phyloP scores from a whole-genome alignment of 2,329 filamentous ascomycete species.

The Cladophialophora psammophila region DNA sequence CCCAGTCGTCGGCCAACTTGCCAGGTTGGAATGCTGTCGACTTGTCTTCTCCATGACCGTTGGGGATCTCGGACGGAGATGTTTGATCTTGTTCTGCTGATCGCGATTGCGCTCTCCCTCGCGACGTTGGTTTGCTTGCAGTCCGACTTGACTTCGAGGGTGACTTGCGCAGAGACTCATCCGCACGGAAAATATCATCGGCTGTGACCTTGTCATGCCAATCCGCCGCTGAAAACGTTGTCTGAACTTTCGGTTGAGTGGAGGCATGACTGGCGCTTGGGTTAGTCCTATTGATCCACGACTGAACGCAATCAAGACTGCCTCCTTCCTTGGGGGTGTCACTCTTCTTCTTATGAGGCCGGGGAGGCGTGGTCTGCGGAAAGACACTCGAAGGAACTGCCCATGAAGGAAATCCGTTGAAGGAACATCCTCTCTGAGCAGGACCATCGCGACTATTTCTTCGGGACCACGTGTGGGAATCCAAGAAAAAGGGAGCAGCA shows the following conservation, averaged over 20 bases:
- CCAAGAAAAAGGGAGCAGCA: slow-evolving; percentile 30
- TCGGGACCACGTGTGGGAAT: slow-evolving; percentile 24
- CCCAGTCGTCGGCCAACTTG: slow-evolving; percentile 37
- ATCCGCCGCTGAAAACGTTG: slow-evolving; percentile 51
- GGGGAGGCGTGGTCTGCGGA: slow-evolving; percentile 32
- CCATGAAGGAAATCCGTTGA: slow-evolving; percentile 40
- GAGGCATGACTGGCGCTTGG: slow-evolving; percentile 28
- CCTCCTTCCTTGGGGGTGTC: neutral
- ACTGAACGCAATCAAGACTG: slow-evolving; percentile 1
- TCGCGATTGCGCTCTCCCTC: slow-evolving; percentile 32
- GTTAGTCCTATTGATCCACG: slow-evolving; percentile 24
- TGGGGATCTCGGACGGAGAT: slow-evolving; percentile 32
- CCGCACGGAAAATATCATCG: slow-evolving; percentile 49
- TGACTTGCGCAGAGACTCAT: slow-evolving; percentile 41
- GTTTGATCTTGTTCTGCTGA: slow-evolving; percentile 21
- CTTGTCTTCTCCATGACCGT: slow-evolving; percentile 25
- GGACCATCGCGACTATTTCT: slow-evolving; percentile 8
- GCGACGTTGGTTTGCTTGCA: slow-evolving; percentile 31
- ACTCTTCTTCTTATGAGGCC: slow-evolving; percentile 12
- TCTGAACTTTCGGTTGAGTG: slow-evolving; percentile 46
- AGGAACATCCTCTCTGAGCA: slow-evolving; percentile 22
- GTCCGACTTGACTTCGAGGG: slow-evolving; percentile 35
- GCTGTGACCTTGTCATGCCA: slow-evolving; percentile 50
- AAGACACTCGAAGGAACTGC: slow-evolving; percentile 42
- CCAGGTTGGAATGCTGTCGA: slow-evolving; percentile 34